phyloP scores from a whole-genome alignment of 108 stramenopile species.

The Mediolabrus comicus region DNA sequence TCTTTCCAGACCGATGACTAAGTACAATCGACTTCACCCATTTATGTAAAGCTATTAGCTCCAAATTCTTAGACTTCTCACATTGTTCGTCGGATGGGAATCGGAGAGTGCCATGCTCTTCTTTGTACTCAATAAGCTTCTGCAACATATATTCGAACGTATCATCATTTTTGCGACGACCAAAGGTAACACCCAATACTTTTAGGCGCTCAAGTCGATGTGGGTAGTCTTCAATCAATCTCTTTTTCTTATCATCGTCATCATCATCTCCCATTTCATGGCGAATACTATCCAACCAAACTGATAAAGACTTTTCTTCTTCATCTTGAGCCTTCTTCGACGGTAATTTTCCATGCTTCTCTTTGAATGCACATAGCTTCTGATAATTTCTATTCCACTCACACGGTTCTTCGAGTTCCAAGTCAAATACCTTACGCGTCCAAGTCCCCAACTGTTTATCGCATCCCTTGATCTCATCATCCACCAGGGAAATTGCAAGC shows the following conservation, averaged over 20 bases:
- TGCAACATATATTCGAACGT: conserved; percentile 57
- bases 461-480: conserved; percentile 16
- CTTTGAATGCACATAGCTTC: conserved; percentile 17
- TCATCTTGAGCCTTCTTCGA: conserved; percentile 17
- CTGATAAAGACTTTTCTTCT: conserved; percentile 27
- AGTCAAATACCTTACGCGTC: conserved; percentile 38
- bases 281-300: conserved; percentile 23
- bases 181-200: conserved; percentile 7
- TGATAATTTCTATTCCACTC: conserved; percentile 29
- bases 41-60: conserved; percentile 28
- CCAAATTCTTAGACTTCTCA: conserved; percentile 21
- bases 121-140: conserved; percentile 54
- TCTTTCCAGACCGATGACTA: conserved; percentile 20
- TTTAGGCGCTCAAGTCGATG: conserved; percentile 30
- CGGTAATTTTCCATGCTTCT: conserved; percentile 25
- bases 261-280: conserved; percentile 3
- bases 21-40: conserved; percentile 37
- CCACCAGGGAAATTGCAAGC: conserved; percentile 24
- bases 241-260: conserved; percentile 11
- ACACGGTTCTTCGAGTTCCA: conserved; percentile 41
- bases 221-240: conserved; percentile 26
- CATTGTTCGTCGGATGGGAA: conserved; percentile 54
- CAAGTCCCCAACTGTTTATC: conserved; percentile 14
- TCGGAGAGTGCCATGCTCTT: conserved; percentile 43
- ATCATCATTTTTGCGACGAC: conserved; percentile 6